Evolutionary conservation across 148 eudicot genomes (phyloP), one percentile per base, ranked within the genome.

Genomic region (Beta vulgaris): DNA sequence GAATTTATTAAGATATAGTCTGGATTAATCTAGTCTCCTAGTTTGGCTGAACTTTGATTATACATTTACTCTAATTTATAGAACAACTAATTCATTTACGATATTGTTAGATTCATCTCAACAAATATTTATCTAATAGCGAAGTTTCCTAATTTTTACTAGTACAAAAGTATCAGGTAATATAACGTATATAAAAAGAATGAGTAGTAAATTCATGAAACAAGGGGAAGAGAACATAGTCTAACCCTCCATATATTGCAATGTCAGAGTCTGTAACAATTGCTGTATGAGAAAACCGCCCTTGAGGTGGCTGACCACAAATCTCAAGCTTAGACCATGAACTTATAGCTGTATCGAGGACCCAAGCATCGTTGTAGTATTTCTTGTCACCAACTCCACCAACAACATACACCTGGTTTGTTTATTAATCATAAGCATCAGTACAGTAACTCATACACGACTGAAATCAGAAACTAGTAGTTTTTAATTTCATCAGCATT

Each of bases 371-470:
- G 16, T 86, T 90, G 79, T 87, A 90, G 84, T 90, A 94, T 72
- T 75, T 84, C 73, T 94, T 90, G 81, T 94, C 90, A 8, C 97
- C 97, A 34, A 94, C 98, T 23, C 98, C 98, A 28, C 98, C 98
- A 54, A 87, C 79, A 10, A 91, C 83, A 78, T 83, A 94, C 62
- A 91, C 82, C 97, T 94, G 84, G 55, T 69, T 70, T 62, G 29
- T 54, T 67, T 2, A 35, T 21, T 29, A 21, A 44, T 34, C 6
- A 69, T 59, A n/a, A 48, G 1, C 42, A 25, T 69, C 75, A 69
- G 66, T 44, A 68, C 11, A 25, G 0, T 9, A 69, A 15, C 18
- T 51, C 57, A 28, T 21, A 62, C 37, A 15, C 63, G 42, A 62
- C n/a, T 62, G 42, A 62, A 32, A 16, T 7, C 13, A 34, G 40